Evolutionary conservation across 148 eudicot species (phyloP), one percentile per base, ranked within the genome.

Genomic region (Vaccinium corymbosum): DNA sequence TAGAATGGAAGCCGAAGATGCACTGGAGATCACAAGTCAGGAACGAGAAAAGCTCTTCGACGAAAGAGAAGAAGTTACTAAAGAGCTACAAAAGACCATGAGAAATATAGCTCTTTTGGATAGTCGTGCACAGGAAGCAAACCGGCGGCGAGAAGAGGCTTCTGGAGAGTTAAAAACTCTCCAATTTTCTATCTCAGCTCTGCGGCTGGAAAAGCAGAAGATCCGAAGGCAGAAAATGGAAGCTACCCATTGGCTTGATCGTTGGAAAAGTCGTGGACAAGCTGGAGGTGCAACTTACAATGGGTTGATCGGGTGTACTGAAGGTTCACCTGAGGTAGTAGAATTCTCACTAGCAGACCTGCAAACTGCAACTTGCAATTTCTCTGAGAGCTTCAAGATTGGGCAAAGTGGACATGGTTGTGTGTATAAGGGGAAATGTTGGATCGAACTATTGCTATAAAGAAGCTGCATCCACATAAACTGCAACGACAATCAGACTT

Each of bases 351-450:
- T 87, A 68, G 75, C 86, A 14, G 98, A 95, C 86, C 83, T 93
- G 84, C 93, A 95, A 85, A 89, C 89, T 82, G 98, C 98, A 25
- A 95, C 98, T 11, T 95, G 94, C 86, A 87, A 90, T 87, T 95
- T 93, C 86, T 92, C 95, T 4, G 94, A 93, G 85, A 93, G 92
- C 86, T 93, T 95, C 85, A 93, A 91, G 80, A 89, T 95, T 70
- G 88, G 88, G 53, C 91, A 93, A 64, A 91, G 93, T 61, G 94
- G 88, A 42, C 86, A 76, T 86, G 94, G 93, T 19, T 87, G 87
- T 83, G 88, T 95, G 70, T 95, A 90, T 86, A 95, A 95, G 92
- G 98, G 55, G 98, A 95, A 86, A 59, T 95, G 88, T 86, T 88
- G 82, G 87, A 87, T 83, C 90, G 70, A 83, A 95, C 97, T n/a